Conservation (phyloP, 352 stramenopile species). For the Phytophthora rubi region DNA sequence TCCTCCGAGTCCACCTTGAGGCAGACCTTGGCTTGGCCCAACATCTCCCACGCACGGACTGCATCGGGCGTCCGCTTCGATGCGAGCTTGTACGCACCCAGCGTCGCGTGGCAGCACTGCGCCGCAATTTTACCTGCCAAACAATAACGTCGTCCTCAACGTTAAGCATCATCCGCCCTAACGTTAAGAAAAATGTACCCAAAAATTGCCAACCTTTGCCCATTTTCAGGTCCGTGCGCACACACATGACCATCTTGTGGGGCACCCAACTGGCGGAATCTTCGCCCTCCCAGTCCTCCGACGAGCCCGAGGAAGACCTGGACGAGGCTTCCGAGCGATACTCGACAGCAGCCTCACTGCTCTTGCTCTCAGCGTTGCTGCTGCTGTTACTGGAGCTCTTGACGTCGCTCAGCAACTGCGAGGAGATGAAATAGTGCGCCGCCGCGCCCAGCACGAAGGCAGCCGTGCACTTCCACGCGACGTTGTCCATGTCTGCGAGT, state of each 20-base stretch:
- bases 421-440: conserved; percentile 65
- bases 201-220: conserved; percentile 90
- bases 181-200: neutral
- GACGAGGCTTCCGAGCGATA: conserved; percentile 20
- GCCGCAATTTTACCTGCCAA: conserved; percentile 81
- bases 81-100: conserved; percentile 95
- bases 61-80: conserved; percentile 77
- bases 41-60: conserved; percentile 78
- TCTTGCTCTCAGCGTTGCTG: conserved; percentile 16
- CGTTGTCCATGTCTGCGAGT: conserved; percentile 49
- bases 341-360: conserved; percentile 2
- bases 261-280: conserved; percentile 66
- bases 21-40: conserved; percentile 87
- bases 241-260: conserved; percentile 95
- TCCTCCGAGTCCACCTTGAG: conserved; percentile 88
- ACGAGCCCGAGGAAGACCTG: conserved; percentile 40
- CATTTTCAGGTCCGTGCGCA: conserved; percentile 96
- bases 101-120: conserved; percentile 91
- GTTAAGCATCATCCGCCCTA: neutral
- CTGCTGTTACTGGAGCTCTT: conserved; percentile 8
- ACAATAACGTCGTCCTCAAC: neutral
- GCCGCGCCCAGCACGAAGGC: conserved; percentile 78
- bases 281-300: conserved; percentile 72
- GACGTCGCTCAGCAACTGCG: conserved; percentile 39
- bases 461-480: conserved; percentile 79